A percentile compares a stretch with the other conserved stretches of the same genome.
Evolutionary conservation across 2,329 filamentous ascomycete genomes (phyloP).

Genomic region (Dothistroma septosporum): DNA sequence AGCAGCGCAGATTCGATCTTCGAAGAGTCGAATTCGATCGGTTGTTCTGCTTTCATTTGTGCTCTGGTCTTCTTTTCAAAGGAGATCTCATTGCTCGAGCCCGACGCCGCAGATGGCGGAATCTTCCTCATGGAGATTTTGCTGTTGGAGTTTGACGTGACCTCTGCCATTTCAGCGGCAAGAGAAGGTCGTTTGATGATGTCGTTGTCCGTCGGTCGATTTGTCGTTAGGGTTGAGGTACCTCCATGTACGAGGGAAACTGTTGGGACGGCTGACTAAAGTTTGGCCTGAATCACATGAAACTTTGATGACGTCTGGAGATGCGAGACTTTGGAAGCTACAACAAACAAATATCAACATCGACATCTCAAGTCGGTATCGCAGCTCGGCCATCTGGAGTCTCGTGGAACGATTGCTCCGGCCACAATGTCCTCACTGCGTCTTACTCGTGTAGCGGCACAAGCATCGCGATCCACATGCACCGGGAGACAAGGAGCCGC

Average conservation of each 20-base stretch:
- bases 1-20: constrained; percentile 21
- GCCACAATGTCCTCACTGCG: neutral
- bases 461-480: neutral
- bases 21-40: constrained; percentile 26
- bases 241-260: neutral
- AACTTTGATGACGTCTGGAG: neutral
- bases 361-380: neutral
- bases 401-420: neutral
- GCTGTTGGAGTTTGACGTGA: neutral
- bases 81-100: constrained; percentile 5
- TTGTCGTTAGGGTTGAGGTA: neutral
- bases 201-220: neutral
- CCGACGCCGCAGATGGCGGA: neutral
- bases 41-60: constrained; percentile 10
- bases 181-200: neutral
- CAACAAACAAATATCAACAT: neutral
- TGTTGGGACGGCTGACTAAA: neutral
- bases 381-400: neutral
- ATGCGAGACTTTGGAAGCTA: neutral
- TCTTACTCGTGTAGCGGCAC: neutral
- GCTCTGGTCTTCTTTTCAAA: constrained; percentile 8
- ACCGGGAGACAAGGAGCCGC: neutral
- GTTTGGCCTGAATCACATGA: neutral
- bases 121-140: constrained; percentile 4
- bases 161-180: neutral